Percentiles rank a stretch among this genome's conserved stretches.
These are phyloP conservation scores for Phalaenopsis equestris DNA, from an alignment of 106 monocot species.

Conservation along the genomic window DNA sequence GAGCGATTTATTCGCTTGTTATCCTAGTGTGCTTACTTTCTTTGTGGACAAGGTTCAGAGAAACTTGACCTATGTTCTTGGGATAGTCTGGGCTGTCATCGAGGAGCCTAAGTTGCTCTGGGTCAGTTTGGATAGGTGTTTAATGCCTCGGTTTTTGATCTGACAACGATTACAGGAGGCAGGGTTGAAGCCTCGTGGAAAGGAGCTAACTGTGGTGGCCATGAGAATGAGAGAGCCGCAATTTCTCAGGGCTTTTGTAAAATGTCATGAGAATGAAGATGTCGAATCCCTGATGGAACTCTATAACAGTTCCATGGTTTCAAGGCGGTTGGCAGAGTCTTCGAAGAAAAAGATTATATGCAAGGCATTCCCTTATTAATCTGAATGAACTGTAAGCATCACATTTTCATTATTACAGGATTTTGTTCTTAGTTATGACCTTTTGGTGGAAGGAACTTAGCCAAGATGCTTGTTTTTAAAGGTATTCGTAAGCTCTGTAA, in stretches of 20 bases:
- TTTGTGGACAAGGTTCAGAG: slow-evolving; percentile 34
- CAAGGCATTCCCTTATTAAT: slow-evolving; percentile 12
- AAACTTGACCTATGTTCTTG: slow-evolving; percentile 34
- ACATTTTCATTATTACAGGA: no score
- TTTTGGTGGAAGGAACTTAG: no score
- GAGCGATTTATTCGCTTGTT: slow-evolving; percentile 14
- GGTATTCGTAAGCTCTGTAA: no score
- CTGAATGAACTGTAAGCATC: not conserved
- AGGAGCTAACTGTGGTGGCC: slow-evolving; percentile 1
- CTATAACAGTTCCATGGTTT: slow-evolving; percentile 14
- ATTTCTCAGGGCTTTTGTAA: slow-evolving; percentile 14
- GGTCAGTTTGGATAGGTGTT: slow-evolving; percentile 23
- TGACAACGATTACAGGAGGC: slow-evolving; percentile 3
- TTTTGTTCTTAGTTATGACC: no score
- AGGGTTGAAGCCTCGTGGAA: slow-evolving; percentile 17
- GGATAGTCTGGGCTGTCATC: slow-evolving; percentile 9
- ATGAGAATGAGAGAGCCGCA: slow-evolving; percentile 21
- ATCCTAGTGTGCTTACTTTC: slow-evolving; percentile 27
- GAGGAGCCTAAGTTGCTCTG: slow-evolving; percentile 12
- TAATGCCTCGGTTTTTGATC: slow-evolving; percentile 16
- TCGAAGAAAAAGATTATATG: not conserved
- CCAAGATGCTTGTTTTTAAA: no score
- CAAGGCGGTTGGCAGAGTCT: slow-evolving; percentile 20
- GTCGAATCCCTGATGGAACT: slow-evolving; percentile 10
- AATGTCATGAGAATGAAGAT: slow-evolving; percentile 12